phyloP scores from a whole-genome alignment of 768 basidiomycete genomes.

The Russula griseocarnosa region DNA sequence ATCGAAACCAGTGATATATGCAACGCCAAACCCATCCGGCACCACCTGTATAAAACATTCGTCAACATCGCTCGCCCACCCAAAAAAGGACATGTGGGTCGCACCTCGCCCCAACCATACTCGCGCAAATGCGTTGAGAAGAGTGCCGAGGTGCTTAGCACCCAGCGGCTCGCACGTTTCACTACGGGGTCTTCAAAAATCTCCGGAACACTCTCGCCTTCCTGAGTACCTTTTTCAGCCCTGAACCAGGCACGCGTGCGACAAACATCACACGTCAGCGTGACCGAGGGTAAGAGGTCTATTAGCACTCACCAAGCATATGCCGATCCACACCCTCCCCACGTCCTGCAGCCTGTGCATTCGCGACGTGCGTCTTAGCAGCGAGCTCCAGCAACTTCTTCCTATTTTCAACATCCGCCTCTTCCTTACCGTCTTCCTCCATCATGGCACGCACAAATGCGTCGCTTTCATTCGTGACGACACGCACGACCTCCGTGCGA shows the following conservation, averaged over 20 bases:
- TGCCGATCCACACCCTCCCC: conserved; percentile 85
- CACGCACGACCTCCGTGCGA: conserved; percentile 89
- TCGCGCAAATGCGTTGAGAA: conserved; percentile 79
- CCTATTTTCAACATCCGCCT: conserved; percentile 44
- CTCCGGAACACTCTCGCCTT: conserved; percentile 60
- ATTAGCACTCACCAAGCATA: conserved; percentile 59
- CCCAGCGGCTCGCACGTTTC: conserved; percentile 73
- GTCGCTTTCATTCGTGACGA: conserved; percentile 72
- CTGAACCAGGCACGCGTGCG: conserved; percentile 36
- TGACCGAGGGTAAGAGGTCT: not conserved
- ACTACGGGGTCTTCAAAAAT: conserved; percentile 76
- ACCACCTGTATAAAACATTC: conserved; percentile 54
- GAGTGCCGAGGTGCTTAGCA: conserved; percentile 84
- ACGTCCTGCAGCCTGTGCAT: conserved; percentile 62
- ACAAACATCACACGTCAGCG: not conserved
- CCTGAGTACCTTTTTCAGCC: conserved; percentile 63
- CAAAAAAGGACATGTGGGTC: conserved; percentile 12
- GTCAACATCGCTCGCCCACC: not conserved
- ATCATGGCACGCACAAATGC: conserved; percentile 77
- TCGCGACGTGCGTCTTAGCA: conserved; percentile 55
- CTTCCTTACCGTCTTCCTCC: conserved; percentile 37
- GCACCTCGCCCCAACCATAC: conserved; percentile 91
- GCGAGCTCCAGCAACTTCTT: conserved; percentile 56
- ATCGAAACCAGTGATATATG: conserved; percentile 89
- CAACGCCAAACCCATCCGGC: conserved; percentile 89